Evolutionary conservation across 768 basidiomycete genomes (phyloP), one percentile per base, ranked within the genome.

Genomic region (Phylloporus sp.): DNA sequence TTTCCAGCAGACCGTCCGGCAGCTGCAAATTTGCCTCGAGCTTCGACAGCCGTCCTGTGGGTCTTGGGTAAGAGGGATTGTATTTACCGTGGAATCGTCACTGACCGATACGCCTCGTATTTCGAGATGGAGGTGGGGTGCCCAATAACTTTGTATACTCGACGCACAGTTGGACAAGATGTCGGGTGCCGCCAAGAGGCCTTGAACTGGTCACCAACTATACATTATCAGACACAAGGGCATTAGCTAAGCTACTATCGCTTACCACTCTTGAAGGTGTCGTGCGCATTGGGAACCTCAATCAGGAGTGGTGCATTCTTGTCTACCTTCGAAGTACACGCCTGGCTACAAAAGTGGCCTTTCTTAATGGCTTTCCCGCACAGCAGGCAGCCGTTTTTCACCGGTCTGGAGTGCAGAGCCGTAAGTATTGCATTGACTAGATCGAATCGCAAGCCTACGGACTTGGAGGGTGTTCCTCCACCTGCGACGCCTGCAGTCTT

Each of bases 201-300:
- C 55, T 78, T 81, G 69, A 86, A 86, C 54, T 85, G 84, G 54
- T 81, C 80, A 20, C 73, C 67, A 24, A 83, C 82, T 84, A 32
- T 9, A 33, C n/a, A 10, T 38, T 15, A 24, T 56, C 42, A 55
- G 51, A 38, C 6, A 14, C 33, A 18, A 23, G 26, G 9, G 17
- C 13, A 20, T 18, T 22, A 15, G 6, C 17, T 6, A 15, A 31
- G 33, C 32, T 23, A 44, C 42, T 20, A 37, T 28, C 17, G 63
- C 76, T 22, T 54, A 84, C 83, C 83, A 46, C 76, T 82, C 60
- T 72, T 78, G 67, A 85, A 86, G 0, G 81, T 84, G 20, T 71
- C 71, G 59, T 86, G 81, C 9, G 70, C 73, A 21, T 61, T 63
- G 22, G 78, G 81, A 14, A 85, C 77, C 50, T 84, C 82, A 4